Evolutionary conservation across 495 filamentous ascomycete genomes (phyloP).

Genomic region (Sordaria brevicollis): DNA sequence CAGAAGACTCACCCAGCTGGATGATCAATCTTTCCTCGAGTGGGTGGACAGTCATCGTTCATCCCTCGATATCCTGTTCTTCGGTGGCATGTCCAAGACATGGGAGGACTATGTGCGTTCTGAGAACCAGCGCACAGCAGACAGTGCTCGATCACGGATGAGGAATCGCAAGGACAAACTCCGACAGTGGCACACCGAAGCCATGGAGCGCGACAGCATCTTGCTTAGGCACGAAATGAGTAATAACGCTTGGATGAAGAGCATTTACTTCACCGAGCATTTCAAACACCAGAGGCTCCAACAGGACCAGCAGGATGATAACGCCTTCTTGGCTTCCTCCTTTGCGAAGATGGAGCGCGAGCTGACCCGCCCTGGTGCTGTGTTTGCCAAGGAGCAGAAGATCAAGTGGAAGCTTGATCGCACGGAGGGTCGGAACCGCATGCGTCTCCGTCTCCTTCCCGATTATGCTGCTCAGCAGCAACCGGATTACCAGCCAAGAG

Average conservation of each 20-base stretch:
- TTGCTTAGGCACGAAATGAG: conserved; percentile 71
- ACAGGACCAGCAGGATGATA: conserved; percentile 88
- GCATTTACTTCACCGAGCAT: conserved; percentile 85
- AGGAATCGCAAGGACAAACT: conserved; percentile 71
- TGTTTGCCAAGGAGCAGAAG: conserved; percentile 55
- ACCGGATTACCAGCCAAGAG: conserved; percentile 78
- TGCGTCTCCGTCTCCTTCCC: conserved; percentile 77
- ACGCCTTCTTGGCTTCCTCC: conserved; percentile 58
- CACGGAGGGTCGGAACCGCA: conserved; percentile 90
- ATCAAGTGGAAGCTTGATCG: conserved; percentile 86
- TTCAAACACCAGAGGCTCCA: conserved; percentile 76
- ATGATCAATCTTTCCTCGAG: conserved; percentile 71
- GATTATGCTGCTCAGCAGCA: conserved; percentile 55
- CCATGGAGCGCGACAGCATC: conserved; percentile 55
- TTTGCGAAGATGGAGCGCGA: conserved; percentile 66
- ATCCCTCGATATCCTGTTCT: conserved; percentile 72
- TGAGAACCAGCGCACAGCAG: conserved; percentile 68
- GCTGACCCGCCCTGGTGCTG: conserved; percentile 62
- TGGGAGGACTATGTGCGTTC: conserved; percentile 79
- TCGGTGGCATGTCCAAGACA: conserved; percentile 59
- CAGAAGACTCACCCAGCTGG: conserved; percentile 71
- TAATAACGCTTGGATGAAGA: conserved; percentile 83
- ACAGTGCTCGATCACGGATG: conserved; percentile 56
- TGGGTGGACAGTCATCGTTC: conserved; percentile 83
- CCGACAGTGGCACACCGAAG: conserved; percentile 62